Percentiles rank a stretch among this genome's conserved stretches.
These are phyloP conservation scores for Exophiala dermatitidis DNA, from an alignment of 2,329 filamentous ascomycete species.

Conservation along the genomic window DNA sequence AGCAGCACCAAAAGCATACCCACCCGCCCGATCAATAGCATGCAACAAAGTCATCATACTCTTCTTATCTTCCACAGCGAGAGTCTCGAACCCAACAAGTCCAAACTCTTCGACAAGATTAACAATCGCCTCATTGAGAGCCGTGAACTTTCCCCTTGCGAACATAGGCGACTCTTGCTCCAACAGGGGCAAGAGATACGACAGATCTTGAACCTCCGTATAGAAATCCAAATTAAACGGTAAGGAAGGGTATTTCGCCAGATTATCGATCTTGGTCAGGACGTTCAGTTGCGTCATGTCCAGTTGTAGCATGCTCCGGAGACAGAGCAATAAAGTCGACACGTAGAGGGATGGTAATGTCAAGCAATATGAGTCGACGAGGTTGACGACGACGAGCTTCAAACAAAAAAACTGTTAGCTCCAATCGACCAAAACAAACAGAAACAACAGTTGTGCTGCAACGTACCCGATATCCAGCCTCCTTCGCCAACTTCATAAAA, in stretches of 20 bases:
- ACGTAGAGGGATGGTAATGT: conserved; percentile 92
- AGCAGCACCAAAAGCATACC: conserved; percentile 84
- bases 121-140: conserved; percentile 78
- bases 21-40: conserved; percentile 83
- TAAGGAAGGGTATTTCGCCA: conserved; percentile 73
- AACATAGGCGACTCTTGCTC: conserved; percentile 67
- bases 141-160: conserved; percentile 59
- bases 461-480: conserved; percentile 81
- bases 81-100: conserved; percentile 82
- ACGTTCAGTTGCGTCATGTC: conserved; percentile 95
- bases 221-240: conserved; percentile 97
- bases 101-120: conserved; percentile 83
- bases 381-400: conserved; percentile 84
- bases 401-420: conserved; percentile 2
- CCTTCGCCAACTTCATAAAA: conserved; percentile 85
- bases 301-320: conserved; percentile 96
- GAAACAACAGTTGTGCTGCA: background rate
- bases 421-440: too few species aligned
- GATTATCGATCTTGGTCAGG: conserved; percentile 94
- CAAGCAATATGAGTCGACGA: conserved; percentile 89
- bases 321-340: conserved; percentile 82
- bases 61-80: conserved; percentile 93
- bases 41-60: conserved; percentile 90
- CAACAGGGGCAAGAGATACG: conserved; percentile 72
- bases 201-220: conserved; percentile 90